These are phyloP conservation scores for Cryptococcus sp. DNA, from an alignment of 1,284 basidiomycete species.

Conservation along the genomic window DNA sequence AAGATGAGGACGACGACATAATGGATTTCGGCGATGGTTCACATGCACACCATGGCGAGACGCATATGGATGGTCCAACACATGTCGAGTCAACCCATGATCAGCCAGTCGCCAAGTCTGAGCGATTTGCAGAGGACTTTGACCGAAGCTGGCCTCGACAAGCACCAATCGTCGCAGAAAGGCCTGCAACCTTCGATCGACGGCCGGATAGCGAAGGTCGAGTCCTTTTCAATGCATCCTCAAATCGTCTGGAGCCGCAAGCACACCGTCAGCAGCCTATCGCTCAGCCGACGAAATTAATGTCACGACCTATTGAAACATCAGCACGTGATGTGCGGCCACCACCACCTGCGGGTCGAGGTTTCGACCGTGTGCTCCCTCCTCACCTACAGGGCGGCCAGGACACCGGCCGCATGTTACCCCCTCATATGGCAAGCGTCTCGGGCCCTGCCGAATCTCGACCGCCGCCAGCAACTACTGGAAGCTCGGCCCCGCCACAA, in stretches of 20 bases:
- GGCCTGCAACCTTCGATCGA: background rate
- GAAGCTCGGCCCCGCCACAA: background rate
- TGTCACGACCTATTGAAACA: slow-evolving; percentile 32
- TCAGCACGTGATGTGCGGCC: slow-evolving; percentile 1
- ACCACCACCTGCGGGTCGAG: slow-evolving; percentile 5
- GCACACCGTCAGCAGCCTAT: slow-evolving; percentile 29
- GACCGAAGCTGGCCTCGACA: slow-evolving; percentile 85
- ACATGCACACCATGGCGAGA: slow-evolving; percentile 66
- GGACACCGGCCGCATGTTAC: slow-evolving; percentile 29
- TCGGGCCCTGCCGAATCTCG: slow-evolving; percentile 4
- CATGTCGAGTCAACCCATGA: slow-evolving; percentile 35
- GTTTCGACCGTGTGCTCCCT: slow-evolving; percentile 22
- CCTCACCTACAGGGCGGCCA: slow-evolving; percentile 20
- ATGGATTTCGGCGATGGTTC: slow-evolving; percentile 92
- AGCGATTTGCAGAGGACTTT: slow-evolving; percentile 69
- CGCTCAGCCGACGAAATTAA: slow-evolving; percentile 46
- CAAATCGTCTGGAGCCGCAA: slow-evolving; percentile 73
- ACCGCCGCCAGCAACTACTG: slow-evolving; percentile 2
- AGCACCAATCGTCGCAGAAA: slow-evolving; percentile 13
- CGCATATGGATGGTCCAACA: slow-evolving; percentile 31
- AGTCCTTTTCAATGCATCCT: slow-evolving; percentile 85
- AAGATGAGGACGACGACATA: slow-evolving; percentile 83
- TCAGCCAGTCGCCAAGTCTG: slow-evolving; percentile 44
- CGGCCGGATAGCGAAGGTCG: slow-evolving; percentile 39
- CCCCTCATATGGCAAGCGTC: slow-evolving; percentile 37